A percentile compares a stretch with the other conserved stretches of the same genome.
These are phyloP conservation scores for Daphne laureola DNA, from an alignment of 441 rosid species.

Conservation along the genomic window DNA sequence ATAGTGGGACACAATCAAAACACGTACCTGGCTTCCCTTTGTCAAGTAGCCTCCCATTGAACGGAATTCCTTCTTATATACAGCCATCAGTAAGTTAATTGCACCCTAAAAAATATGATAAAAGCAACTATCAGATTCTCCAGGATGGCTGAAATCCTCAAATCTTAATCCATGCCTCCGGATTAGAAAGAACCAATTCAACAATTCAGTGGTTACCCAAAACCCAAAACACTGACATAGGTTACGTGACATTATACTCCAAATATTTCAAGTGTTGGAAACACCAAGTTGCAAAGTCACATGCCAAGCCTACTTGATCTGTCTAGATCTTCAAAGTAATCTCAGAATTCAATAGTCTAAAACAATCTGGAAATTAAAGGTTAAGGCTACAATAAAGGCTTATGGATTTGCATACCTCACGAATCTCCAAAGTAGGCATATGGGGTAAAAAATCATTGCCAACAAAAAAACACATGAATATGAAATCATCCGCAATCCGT, in stretches of 20 bases:
- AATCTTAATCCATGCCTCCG: no score
- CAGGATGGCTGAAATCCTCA: no score
- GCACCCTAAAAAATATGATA: conserved; percentile 69
- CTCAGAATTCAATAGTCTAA: neutral
- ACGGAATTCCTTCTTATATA: conserved; percentile 77
- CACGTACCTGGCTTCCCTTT: conserved; percentile 62
- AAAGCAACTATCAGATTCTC: neutral
- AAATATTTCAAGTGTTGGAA: no score
- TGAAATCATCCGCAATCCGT: conserved; percentile 91
- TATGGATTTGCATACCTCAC: conserved; percentile 60
- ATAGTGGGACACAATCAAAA: conserved; percentile 2
- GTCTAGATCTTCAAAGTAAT: no score
- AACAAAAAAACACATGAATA: conserved; percentile 97
- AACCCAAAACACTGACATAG: neutral
- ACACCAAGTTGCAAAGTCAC: no score
- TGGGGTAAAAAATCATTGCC: conserved; percentile 99
- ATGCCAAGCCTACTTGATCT: no score
- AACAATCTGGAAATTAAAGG: neutral
- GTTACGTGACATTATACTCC: no score
- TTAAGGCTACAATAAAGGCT: neutral
- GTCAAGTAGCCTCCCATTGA: conserved; percentile 64
- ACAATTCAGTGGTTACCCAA: neutral
- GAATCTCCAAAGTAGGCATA: conserved; percentile 98
- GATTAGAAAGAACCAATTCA: no score
- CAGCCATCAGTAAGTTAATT: conserved; percentile 74